Evolutionary conservation across 2,329 filamentous ascomycete species (phyloP).

Genomic region (Graphium sp.): DNA sequence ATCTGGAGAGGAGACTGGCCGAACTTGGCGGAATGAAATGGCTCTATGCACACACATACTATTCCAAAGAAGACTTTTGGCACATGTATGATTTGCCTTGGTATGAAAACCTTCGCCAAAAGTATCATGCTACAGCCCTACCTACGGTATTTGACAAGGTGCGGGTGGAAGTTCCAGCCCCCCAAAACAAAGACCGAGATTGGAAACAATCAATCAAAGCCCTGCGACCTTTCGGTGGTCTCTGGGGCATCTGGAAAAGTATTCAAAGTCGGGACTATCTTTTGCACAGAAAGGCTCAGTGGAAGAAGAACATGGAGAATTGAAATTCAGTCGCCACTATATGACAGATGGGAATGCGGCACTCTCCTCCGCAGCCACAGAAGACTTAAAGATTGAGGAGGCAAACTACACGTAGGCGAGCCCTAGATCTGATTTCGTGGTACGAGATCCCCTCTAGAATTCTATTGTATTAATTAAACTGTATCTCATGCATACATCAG

Average conservation of each 20-base stretch:
- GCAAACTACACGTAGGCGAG: too few species aligned
- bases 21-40: conserved; percentile 67
- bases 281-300: conserved; percentile 32
- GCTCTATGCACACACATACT: conserved; percentile 78
- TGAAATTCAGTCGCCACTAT: too few species aligned
- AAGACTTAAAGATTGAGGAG: too few species aligned
- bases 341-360: too few species aligned
- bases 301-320: conserved; percentile 28
- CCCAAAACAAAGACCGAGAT: conserved; percentile 17
- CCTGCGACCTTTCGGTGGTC: conserved; percentile 36
- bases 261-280: conserved; percentile 39
- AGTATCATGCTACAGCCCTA: conserved; percentile 44
- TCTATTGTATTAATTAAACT: too few species aligned
- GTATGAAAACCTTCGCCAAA: conserved; percentile 45
- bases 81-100: conserved; percentile 36
- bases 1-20: conserved; percentile 51
- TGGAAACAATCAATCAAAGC: conserved; percentile 26
- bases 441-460: too few species aligned
- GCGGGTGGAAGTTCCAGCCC: conserved; percentile 31
- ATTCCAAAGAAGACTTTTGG: conserved; percentile 58
- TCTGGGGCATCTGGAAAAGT: conserved; percentile 42
- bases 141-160: conserved; percentile 60
- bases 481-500: too few species aligned
- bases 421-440: too few species aligned
- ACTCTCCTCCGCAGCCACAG: too few species aligned